Evolutionary conservation across 23 red algal genomes (phyloP).

Genomic region (Chondrus crispus): DNA sequence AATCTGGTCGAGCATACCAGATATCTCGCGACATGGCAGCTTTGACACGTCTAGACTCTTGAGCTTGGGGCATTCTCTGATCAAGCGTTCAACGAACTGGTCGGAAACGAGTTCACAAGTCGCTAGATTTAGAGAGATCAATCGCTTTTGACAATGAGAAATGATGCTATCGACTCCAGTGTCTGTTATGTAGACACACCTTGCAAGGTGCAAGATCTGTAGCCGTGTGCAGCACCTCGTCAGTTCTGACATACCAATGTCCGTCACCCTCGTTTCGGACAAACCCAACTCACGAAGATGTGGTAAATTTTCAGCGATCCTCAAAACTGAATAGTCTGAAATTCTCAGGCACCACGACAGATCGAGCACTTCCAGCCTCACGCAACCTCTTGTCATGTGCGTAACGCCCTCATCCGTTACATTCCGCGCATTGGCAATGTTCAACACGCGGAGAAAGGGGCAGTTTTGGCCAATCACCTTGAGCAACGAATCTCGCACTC

Average conservation of each 20-base stretch:
- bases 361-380: conserved; percentile 50
- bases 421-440: conserved; percentile 55
- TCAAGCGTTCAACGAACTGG: conserved; percentile 49
- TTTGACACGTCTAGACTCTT: conserved; percentile 57
- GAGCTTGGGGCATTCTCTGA: conserved; percentile 14
- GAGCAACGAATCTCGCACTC: conserved; percentile 55
- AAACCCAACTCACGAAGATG: conserved; percentile 48
- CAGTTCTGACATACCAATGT: conserved; percentile 55
- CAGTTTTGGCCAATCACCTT: conserved; percentile 62
- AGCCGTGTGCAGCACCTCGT: conserved; percentile 45
- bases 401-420: conserved; percentile 52
- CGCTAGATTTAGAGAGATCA: conserved; percentile 57
- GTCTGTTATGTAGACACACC: conserved; percentile 54
- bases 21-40: conserved; percentile 59
- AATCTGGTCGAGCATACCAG: conserved; percentile 56
- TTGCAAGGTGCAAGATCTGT: conserved; percentile 51
- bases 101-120: conserved; percentile 55
- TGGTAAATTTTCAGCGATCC: conserved; percentile 26
- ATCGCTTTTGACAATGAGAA: conserved; percentile 20
- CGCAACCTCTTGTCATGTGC: conserved; percentile 42
- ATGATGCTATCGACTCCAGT: conserved; percentile 57
- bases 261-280: conserved; percentile 53
- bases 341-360: conserved; percentile 57
- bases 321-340: conserved; percentile 50
- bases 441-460: conserved; percentile 42